Percentiles rank a stretch among this genome's conserved stretches.
These are phyloP conservation scores for Penicillium canariense DNA, from an alignment of 495 filamentous ascomycete species.

Conservation along the genomic window DNA sequence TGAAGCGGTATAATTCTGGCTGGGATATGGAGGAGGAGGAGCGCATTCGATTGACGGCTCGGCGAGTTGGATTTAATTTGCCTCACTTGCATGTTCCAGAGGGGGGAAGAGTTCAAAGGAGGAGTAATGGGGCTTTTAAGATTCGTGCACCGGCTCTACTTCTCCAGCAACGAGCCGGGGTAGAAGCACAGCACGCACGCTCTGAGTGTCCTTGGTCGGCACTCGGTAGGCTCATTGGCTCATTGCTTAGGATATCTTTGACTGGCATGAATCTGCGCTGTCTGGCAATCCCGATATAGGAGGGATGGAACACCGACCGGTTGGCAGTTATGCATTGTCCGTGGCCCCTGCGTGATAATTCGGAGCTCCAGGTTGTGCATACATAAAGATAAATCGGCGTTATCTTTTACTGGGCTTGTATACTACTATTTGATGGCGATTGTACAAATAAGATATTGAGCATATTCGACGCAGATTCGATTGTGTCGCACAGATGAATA, in stretches of 20 bases:
- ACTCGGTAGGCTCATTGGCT: too few relatives aligned
- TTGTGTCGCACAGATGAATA: neutral
- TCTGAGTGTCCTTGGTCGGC: neutral
- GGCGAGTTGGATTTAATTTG: slow-evolving; percentile 85
- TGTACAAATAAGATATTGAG: slow-evolving; percentile 9
- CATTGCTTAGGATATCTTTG: too few relatives aligned
- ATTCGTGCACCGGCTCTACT: neutral
- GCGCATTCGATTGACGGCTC: slow-evolving; percentile 74
- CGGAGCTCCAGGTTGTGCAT: slow-evolving; percentile 1
- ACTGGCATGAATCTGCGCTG: too few relatives aligned
- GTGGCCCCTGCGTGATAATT: neutral
- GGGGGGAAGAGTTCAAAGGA: slow-evolving; percentile 16
- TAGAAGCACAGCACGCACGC: neutral
- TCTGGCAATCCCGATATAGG: too few relatives aligned
- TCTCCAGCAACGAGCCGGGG: neutral
- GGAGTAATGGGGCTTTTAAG: slow-evolving; percentile 4
- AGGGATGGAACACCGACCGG: too few relatives aligned
- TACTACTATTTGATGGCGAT: slow-evolving; percentile 11
- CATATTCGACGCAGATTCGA: neutral
- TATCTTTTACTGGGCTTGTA: slow-evolving; percentile 8
- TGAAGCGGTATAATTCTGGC: slow-evolving; percentile 93
- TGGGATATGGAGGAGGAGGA: slow-evolving; percentile 84
- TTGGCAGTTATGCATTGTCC: neutral
- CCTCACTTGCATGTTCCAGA: slow-evolving; percentile 44
- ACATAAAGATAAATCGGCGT: slow-evolving; percentile 8